Evolutionary conservation across 768 basidiomycete genomes (phyloP).

Genomic region (Steccherinum ochraceum): DNA sequence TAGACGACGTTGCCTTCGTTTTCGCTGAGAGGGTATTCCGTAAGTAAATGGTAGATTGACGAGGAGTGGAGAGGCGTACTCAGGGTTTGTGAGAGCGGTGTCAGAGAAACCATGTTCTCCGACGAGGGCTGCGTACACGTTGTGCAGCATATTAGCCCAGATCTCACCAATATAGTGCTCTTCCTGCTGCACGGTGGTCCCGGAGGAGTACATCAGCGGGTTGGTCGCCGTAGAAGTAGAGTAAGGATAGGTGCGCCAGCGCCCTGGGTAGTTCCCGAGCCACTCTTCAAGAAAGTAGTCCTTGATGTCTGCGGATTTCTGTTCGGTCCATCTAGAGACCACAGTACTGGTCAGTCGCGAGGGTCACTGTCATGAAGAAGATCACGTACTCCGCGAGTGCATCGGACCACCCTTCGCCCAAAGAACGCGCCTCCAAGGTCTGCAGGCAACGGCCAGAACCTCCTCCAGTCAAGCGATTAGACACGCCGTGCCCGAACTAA

Average conservation of each 20-base stretch:
- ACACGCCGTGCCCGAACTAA: slow-evolving; percentile 28
- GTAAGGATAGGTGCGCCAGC: slow-evolving; percentile 54
- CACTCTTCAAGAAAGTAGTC: slow-evolving; percentile 42
- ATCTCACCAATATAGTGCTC: slow-evolving; percentile 32
- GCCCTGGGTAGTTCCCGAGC: slow-evolving; percentile 42
- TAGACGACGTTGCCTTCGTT: slow-evolving; percentile 43
- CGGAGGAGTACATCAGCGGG: slow-evolving; percentile 35
- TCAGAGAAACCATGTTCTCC: slow-evolving; percentile 19
- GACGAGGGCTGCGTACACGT: slow-evolving; percentile 6
- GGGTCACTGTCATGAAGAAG: too few relatives aligned
- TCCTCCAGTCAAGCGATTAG: slow-evolving; percentile 41
- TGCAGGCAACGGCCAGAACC: slow-evolving; percentile 56
- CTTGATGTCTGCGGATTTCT: too few relatives aligned
- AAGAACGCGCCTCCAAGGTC: slow-evolving; percentile 56
- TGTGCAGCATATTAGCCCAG: too few relatives aligned
- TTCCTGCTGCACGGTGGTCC: slow-evolving; percentile 32
- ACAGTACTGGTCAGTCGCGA: too few relatives aligned
- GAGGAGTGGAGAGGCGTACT: slow-evolving; percentile 5
- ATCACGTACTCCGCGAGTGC: slow-evolving; percentile 22
- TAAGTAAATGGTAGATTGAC: background rate
- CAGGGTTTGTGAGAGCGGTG: slow-evolving; percentile 34
- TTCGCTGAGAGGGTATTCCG: slow-evolving; percentile 15
- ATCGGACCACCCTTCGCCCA: slow-evolving; percentile 70
- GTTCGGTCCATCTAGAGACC: too few relatives aligned
- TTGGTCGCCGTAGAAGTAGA: slow-evolving; percentile 41